phyloP scores from a whole-genome alignment of 1,284 basidiomycete genomes.

The Malassezia pachydermatis region DNA sequence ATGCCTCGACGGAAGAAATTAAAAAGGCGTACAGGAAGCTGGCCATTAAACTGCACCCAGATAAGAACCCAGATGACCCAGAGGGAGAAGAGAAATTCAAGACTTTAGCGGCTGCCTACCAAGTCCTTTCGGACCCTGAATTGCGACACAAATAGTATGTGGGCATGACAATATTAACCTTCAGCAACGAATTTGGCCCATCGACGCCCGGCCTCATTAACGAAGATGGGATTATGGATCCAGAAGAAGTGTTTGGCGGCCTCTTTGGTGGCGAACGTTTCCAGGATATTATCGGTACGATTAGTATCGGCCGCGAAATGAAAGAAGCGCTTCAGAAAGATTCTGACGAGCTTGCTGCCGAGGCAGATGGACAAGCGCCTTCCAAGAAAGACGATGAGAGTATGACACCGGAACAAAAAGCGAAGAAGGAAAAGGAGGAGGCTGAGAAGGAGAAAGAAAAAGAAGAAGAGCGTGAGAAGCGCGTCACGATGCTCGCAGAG shows the following conservation, averaged over 20 bases:
- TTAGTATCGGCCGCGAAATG: slow-evolving; percentile 85
- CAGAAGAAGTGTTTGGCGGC: slow-evolving; percentile 69
- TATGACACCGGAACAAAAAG: slow-evolving; percentile 70
- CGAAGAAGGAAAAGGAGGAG: slow-evolving; percentile 63
- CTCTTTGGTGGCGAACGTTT: slow-evolving; percentile 63
- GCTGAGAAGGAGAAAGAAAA: slow-evolving; percentile 60
- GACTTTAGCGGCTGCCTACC: slow-evolving; percentile 55
- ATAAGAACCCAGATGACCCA: slow-evolving; percentile 83
- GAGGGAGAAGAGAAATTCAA: slow-evolving; percentile 68
- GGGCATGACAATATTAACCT: not conserved
- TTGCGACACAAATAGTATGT: slow-evolving; percentile 67
- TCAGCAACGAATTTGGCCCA: slow-evolving; percentile 61
- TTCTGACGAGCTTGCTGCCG: slow-evolving; percentile 55
- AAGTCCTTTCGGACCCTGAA: slow-evolving; percentile 65
- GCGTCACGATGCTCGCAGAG: slow-evolving; percentile 70
- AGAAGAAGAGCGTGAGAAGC: slow-evolving; percentile 65
- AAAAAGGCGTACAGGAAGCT: slow-evolving; percentile 92
- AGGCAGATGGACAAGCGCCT: slow-evolving; percentile 20
- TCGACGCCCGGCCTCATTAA: slow-evolving; percentile 40
- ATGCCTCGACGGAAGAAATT: slow-evolving; percentile 71
- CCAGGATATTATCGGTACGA: slow-evolving; percentile 68
- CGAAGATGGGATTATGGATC: slow-evolving; percentile 54
- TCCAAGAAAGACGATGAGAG: slow-evolving; percentile 35
- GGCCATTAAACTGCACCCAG: slow-evolving; percentile 70
- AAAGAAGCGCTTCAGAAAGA: slow-evolving; percentile 92